A percentile compares a stretch with the other conserved stretches of the same genome.
Evolutionary conservation across 805 yeast species (phyloP).

Genomic region (Ogataea populi-albae): DNA sequence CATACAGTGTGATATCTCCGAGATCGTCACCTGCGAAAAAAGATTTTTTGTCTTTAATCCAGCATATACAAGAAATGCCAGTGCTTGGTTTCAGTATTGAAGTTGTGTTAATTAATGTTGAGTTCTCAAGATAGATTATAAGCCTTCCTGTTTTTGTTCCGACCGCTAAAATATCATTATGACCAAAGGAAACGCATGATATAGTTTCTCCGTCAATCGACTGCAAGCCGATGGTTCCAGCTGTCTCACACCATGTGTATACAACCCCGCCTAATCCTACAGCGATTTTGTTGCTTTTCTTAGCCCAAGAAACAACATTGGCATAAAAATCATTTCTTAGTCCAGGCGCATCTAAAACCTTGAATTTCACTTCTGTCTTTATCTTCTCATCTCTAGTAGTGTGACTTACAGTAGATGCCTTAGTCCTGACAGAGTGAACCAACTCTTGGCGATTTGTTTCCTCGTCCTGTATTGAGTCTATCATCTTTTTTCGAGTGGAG

Average conservation of each 20-base stretch:
- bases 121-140: slow-evolving; percentile 31
- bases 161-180: slow-evolving; percentile 44
- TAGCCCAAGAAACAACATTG: slow-evolving; percentile 73
- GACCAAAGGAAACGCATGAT: slow-evolving; percentile 58
- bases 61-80: slow-evolving; percentile 56
- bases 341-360: slow-evolving; percentile 66
- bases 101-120: slow-evolving; percentile 20
- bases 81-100: slow-evolving; percentile 29
- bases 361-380: slow-evolving; percentile 42
- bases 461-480: slow-evolving; percentile 12
- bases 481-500: slow-evolving; percentile 8
- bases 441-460: slow-evolving; percentile 12
- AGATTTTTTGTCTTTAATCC: slow-evolving; percentile 47
- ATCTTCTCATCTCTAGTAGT: slow-evolving; percentile 23
- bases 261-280: slow-evolving; percentile 64
- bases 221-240: slow-evolving; percentile 45
- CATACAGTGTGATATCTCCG: slow-evolving; percentile 54
- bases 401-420: slow-evolving; percentile 9
- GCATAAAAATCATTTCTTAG: slow-evolving; percentile 76
- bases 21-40: slow-evolving; percentile 63
- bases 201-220: slow-evolving; percentile 41
- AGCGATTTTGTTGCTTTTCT: slow-evolving; percentile 45
- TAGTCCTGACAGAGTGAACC: slow-evolving; percentile 11
- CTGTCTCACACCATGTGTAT: slow-evolving; percentile 59
- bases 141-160: slow-evolving; percentile 61